Evolutionary conservation across 352 stramenopile species (phyloP).

Genomic region (Pythium grandisporangium): DNA sequence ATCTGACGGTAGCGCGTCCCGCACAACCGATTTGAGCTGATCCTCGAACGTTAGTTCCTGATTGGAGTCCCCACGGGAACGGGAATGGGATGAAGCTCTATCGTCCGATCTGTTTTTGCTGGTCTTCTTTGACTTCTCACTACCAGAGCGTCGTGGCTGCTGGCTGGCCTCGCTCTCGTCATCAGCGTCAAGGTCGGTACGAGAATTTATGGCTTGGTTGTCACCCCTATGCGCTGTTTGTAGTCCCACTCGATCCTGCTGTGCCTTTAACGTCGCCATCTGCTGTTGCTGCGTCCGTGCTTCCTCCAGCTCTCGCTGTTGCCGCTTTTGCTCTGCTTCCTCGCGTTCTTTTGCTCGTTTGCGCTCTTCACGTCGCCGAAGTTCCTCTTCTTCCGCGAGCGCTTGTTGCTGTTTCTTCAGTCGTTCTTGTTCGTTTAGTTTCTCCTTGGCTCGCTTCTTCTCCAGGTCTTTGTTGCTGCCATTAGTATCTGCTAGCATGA

Average conservation of each 20-base stretch:
- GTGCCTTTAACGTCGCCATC: background rate
- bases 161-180: no score
- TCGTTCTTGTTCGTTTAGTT: slow-evolving; percentile 14
- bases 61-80: no score
- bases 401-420: background rate
- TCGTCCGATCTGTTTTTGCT: no score
- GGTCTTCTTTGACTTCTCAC: no score
- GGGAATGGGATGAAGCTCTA: no score
- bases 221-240: no score
- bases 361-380: slow-evolving; percentile 2
- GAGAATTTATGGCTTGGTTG: no score
- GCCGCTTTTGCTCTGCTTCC: slow-evolving; percentile 5
- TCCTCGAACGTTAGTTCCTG: slow-evolving; percentile 6
- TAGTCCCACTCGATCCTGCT: no score
- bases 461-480: background rate
- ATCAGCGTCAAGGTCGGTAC: no score
- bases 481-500: slow-evolving; percentile 18
- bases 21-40: slow-evolving; percentile 12
- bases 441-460: slow-evolving; percentile 8
- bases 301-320: background rate
- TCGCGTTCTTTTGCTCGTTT: background rate
- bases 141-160: no score
- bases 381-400: background rate
- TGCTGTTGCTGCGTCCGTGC: background rate
- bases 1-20: slow-evolving; percentile 14